Conservation (phyloP, 2,329 filamentous ascomycete species). For the Ceratocystis papillata region DNA sequence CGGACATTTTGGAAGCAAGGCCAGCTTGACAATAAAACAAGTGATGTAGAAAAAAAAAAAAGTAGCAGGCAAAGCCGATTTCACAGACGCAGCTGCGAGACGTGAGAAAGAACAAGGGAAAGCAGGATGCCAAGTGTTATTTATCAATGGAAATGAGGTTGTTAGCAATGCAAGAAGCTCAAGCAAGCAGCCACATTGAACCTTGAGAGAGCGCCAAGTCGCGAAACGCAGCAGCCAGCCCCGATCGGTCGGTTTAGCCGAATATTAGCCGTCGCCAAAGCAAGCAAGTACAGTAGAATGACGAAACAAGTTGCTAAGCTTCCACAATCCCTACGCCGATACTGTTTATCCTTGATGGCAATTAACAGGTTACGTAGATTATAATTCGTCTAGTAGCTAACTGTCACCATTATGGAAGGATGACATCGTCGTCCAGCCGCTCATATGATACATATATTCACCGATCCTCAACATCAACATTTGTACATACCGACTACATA, state of each 20-base stretch:
- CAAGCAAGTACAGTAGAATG: background rate
- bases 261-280: background rate
- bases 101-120: background rate
- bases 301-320: background rate
- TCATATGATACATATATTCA: background rate
- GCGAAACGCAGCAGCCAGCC: conserved; percentile 18
- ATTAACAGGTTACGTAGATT: too few species aligned
- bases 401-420: too few species aligned
- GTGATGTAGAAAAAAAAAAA: background rate
- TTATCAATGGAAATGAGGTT: background rate
- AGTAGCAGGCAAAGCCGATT: background rate
- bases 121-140: background rate
- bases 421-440: too few species aligned
- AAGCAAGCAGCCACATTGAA: background rate
- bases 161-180: background rate
- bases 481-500: background rate
- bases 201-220: conserved; percentile 9
- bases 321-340: too few species aligned
- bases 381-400: too few species aligned
- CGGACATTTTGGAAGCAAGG: conserved; percentile 48
- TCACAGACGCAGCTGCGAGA: background rate
- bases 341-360: too few species aligned
- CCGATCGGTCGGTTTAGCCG: conserved; percentile 5
- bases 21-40: conserved; percentile 18
- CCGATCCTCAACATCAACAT: background rate